Conservation (phyloP, 257 asterid species). For the Solanum etuberosum region DNA sequence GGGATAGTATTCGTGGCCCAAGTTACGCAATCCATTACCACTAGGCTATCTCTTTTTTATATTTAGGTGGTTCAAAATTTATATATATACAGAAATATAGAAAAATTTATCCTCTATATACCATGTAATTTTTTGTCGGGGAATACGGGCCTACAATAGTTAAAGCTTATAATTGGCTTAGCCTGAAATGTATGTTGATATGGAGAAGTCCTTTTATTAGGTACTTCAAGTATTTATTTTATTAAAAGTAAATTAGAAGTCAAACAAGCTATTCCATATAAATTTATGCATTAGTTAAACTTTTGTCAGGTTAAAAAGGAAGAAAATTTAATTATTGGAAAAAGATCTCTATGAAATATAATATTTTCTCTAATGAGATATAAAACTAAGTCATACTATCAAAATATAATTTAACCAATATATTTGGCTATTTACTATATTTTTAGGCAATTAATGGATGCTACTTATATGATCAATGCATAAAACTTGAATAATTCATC, state of each 20-base stretch:
- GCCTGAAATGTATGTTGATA: not conserved
- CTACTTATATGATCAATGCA: not conserved
- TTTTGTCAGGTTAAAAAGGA: not conserved
- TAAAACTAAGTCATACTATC: not conserved
- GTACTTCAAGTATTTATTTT: not conserved
- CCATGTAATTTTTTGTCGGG: not conserved
- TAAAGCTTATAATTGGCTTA: not conserved
- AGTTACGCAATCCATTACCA: too few species aligned
- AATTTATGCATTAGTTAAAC: not conserved
- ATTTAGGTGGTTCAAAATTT: not conserved
- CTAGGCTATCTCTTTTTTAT: not conserved
- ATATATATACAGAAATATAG: fast-evolving
- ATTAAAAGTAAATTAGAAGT: not conserved
- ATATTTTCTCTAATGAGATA: not conserved
- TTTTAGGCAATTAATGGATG: not conserved
- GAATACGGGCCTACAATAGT: fast-evolving
- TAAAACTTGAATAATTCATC: not conserved
- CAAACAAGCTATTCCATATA: not conserved
- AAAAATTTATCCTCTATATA: too few species aligned
- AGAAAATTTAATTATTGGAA: not conserved
- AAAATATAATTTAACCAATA: not conserved
- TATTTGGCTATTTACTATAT: not conserved
- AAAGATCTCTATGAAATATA: not conserved
- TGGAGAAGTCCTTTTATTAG: not conserved
- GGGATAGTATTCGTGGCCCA: not conserved